Evolutionary conservation across 2,329 filamentous ascomycete genomes (phyloP), one percentile per base, ranked within the genome.

Genomic region (Metarhizium anisopliae): DNA sequence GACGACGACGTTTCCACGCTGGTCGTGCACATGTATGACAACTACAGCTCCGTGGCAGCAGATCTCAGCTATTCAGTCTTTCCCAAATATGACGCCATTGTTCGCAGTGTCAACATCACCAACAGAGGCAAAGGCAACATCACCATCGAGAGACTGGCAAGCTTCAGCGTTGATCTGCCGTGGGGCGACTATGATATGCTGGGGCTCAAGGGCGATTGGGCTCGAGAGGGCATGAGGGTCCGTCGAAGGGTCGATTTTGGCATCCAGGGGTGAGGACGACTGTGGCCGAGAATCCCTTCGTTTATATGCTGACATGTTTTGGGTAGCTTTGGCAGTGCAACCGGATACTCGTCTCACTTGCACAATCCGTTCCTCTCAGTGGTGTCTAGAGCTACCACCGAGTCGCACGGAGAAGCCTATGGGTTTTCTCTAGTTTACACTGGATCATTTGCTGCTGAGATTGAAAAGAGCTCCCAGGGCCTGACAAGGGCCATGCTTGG

Each of bases 341-440:
- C 76, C 3, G 84, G 84, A 1, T 86, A 83, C 63, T 82, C 83
- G 0, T 85, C 82, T 0, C 81, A 85, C 60, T 70, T 82, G 1
- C 81, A 85, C 63, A 87, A 87, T 60, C 83, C 83, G 0, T 86
- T 86, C 69, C 72, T 86, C 25, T 75, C 80, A 0, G 67, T 87
- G 2, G 73, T 81, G 0, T 71, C 78, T 3, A 77, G 82, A 0
- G 72, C 70, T 0, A 81, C 83, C 0, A 86, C 83, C 1, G 83
- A 87, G 61, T 76, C 77, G 0, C 73, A 76, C 2, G 84, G 84
- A 1, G 77, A 85, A 42, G 82, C 80, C 6, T 86, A 81, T 75
- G 84, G 82, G 0, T 86, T 86, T 66, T 84, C 81, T 1, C 74
- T 86, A 2, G 72, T 87, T 18, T 87, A 85, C 66, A 82, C 81